Conservation (phyloP, 2,329 filamentous ascomycete genomes). For the Dryadomyces quercivorus region DNA sequence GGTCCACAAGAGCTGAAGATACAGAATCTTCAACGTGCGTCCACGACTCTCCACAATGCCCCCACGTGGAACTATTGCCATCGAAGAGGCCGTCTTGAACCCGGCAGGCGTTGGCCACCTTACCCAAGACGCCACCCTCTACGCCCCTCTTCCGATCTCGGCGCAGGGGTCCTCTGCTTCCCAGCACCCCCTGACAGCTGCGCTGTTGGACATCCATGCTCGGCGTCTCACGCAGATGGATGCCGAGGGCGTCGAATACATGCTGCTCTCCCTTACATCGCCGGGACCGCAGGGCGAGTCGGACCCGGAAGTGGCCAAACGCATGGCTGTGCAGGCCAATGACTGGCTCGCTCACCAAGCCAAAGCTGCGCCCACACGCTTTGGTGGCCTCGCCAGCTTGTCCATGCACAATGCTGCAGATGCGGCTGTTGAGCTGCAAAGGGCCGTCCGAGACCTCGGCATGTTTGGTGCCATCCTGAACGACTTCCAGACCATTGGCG, state of each 20-base stretch:
- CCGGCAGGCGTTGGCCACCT: slow-evolving; percentile 18
- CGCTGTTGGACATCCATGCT: slow-evolving; percentile 19
- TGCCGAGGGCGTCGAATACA: slow-evolving; percentile 23
- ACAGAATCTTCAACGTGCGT: neutral
- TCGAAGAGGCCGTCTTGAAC: slow-evolving; percentile 23
- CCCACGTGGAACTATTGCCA: slow-evolving; percentile 20
- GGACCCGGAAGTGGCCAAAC: slow-evolving; percentile 15
- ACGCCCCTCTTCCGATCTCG: slow-evolving; percentile 11
- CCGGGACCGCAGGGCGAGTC: slow-evolving; percentile 20
- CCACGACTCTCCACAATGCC: neutral
- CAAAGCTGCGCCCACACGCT: slow-evolving; percentile 15
- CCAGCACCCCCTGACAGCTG: slow-evolving; percentile 15
- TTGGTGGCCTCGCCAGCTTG: slow-evolving; percentile 20
- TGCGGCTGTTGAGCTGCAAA: slow-evolving; percentile 18
- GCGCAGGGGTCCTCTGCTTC: slow-evolving; percentile 8
- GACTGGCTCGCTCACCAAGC: slow-evolving; percentile 21
- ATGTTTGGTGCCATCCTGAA: slow-evolving; percentile 22
- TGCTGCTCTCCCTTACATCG: slow-evolving; percentile 22
- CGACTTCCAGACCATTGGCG: slow-evolving; percentile 18
- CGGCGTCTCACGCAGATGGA: slow-evolving; percentile 20
- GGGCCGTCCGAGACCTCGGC: slow-evolving; percentile 20
- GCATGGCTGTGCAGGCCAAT: slow-evolving; percentile 18
- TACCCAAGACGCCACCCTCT: slow-evolving; percentile 17
- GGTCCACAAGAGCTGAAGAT: too few species aligned
- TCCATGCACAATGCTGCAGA: slow-evolving; percentile 20